Evolutionary conservation across 2,329 filamentous ascomycete species (phyloP).

Genomic region (Bipolaris sorokiniana): DNA sequence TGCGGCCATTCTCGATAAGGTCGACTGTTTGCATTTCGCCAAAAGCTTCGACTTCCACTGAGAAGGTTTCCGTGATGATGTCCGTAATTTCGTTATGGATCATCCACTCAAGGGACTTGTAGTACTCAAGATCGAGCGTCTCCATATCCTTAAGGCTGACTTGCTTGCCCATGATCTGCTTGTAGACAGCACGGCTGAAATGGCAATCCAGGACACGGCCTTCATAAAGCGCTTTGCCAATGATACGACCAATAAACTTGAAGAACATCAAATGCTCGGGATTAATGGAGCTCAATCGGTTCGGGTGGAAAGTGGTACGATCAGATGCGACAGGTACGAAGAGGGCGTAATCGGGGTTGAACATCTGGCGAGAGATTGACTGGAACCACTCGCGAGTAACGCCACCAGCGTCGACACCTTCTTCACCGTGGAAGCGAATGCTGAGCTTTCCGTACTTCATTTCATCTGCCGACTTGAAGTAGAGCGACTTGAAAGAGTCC

Average conservation of each 20-base stretch:
- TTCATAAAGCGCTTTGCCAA: constrained; percentile 97
- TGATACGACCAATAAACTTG: constrained; percentile 98
- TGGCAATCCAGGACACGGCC: constrained; percentile 95
- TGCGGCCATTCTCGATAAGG: constrained; percentile 83
- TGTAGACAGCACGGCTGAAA: constrained; percentile 98
- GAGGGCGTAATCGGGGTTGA: constrained; percentile 95
- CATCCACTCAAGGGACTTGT: constrained; percentile 99
- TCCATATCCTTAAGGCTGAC: constrained; percentile 99
- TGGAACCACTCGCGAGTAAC: constrained; percentile 99
- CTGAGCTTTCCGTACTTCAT: constrained; percentile 99
- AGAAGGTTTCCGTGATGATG: constrained; percentile 95
- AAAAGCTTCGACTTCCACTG: constrained; percentile 91
- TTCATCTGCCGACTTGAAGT: constrained; percentile 95
- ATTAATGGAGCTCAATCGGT: constrained; percentile 91
- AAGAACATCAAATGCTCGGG: constrained; percentile 97
- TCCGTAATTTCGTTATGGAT: constrained; percentile 98
- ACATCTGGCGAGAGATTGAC: constrained; percentile 96
- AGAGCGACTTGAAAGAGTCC: constrained; percentile 97
- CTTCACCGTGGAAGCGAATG: constrained; percentile 95
- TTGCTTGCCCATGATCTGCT: constrained; percentile 90
- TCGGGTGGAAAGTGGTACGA: constrained; percentile 97
- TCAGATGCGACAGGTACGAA: constrained; percentile 97
- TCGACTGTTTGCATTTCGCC: constrained; percentile 88
- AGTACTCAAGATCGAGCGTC: constrained; percentile 96
- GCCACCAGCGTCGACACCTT: constrained; percentile 96